Conservation (phyloP, 179 eudicot genomes). For the Spinacia oleracea region DNA sequence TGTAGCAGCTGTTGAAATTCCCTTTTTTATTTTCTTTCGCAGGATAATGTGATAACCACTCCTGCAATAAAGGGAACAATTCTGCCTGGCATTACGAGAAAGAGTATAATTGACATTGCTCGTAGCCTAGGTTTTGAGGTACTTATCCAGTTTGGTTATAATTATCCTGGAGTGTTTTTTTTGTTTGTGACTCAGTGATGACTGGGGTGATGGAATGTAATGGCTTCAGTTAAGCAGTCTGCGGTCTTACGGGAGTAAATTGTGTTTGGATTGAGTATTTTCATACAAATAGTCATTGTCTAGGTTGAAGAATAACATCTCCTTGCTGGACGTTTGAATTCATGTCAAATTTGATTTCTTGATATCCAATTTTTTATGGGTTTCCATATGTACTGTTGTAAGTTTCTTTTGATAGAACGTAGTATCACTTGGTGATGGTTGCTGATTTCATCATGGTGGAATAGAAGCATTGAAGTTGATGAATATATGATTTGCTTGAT, state of each 20-base stretch:
- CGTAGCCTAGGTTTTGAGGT: constrained; percentile 87
- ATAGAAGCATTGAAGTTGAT: not conserved
- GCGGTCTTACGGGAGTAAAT: not conserved
- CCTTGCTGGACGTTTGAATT: not conserved
- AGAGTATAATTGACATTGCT: constrained; percentile 94
- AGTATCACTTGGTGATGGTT: not conserved
- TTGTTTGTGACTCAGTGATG: not conserved
- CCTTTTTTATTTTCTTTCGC: constrained; percentile 8
- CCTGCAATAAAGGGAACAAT: constrained; percentile 90
- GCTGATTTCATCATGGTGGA: not conserved
- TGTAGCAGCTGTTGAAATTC: not conserved
- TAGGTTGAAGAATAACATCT: not conserved
- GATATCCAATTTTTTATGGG: not conserved
- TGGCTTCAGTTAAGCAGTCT: not conserved
- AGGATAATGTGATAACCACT: constrained; percentile 85
- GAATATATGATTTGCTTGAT: not conserved
- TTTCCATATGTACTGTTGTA: not conserved
- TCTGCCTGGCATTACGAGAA: constrained; percentile 92
- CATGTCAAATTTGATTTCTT: not conserved
- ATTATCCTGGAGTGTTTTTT: not conserved
- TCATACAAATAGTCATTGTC: not conserved
- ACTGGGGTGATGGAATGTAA: not conserved
- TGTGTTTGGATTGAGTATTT: not conserved
- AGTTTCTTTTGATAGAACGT: not conserved
- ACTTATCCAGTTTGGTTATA: constrained; percentile 17